Conservation (phyloP, 192 early-diverging fungal genomes). For the Coemansia sp. region DNA sequence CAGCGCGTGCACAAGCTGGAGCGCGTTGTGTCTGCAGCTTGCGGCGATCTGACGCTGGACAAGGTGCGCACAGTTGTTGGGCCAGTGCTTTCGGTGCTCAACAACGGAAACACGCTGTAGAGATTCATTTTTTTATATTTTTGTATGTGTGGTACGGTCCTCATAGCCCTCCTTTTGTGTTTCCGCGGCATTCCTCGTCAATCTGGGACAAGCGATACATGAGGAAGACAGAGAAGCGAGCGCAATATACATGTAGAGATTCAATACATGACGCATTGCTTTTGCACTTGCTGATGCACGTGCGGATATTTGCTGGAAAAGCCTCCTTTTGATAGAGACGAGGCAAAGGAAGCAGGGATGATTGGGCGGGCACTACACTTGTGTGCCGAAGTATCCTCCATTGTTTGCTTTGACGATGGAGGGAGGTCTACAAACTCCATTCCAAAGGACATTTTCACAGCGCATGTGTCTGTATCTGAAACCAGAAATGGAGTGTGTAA, state of each 20-base stretch:
- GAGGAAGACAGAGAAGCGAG: background rate
- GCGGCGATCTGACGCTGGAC: slow-evolving; percentile 52
- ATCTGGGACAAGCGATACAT: background rate
- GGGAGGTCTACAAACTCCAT: too few relatives aligned
- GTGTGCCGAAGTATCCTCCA: background rate
- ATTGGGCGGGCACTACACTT: background rate
- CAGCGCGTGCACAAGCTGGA: slow-evolving; percentile 49
- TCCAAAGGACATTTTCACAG: too few relatives aligned
- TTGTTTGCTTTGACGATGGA: too few relatives aligned
- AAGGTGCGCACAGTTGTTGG: slow-evolving; percentile 48
- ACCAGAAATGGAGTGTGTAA: too few relatives aligned
- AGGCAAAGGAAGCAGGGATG: background rate
- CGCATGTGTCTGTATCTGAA: too few relatives aligned
- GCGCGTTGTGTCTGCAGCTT: slow-evolving; percentile 52
- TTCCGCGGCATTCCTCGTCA: background rate
- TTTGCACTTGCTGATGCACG: slow-evolving; percentile 5
- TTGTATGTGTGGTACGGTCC: too few relatives aligned
- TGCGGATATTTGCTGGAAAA: background rate
- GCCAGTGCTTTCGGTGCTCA: slow-evolving; percentile 50
- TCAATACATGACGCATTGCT: too few relatives aligned
- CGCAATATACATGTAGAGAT: too few relatives aligned
- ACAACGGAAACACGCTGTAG: slow-evolving; percentile 43
- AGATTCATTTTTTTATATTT: background rate
- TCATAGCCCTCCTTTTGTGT: too few relatives aligned
- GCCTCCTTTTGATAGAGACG: too few relatives aligned